Percentiles rank a stretch among this genome's conserved stretches.
Evolutionary conservation across 805 yeast genomes (phyloP).

Genomic region (Yarrowia deformans): DNA sequence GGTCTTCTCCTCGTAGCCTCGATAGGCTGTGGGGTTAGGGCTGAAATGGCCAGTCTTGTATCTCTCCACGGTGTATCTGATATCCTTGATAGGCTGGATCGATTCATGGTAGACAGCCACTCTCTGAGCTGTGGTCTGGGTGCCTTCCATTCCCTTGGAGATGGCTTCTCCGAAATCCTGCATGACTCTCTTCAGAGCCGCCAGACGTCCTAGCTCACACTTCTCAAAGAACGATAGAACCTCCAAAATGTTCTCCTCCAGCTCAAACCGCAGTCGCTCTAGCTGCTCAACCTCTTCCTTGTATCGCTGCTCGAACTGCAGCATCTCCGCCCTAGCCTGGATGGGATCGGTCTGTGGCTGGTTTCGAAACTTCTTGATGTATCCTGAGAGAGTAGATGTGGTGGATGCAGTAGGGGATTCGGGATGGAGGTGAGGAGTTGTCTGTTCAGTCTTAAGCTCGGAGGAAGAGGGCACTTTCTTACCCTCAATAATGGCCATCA

Average conservation of each 20-base stretch:
- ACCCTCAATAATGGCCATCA: constrained; percentile 16
- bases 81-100: constrained; percentile 69
- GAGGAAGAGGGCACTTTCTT: background rate
- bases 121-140: constrained; percentile 36
- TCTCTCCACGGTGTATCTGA: constrained; percentile 64
- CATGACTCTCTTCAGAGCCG: constrained; percentile 68
- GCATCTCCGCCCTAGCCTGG: constrained; percentile 11
- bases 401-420: background rate
- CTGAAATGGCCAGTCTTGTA: constrained; percentile 74
- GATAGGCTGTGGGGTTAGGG: constrained; percentile 74
- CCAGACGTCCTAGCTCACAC: constrained; percentile 74
- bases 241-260: constrained; percentile 71
- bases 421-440: background rate
- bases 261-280: constrained; percentile 69
- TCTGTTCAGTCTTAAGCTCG: background rate
- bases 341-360: constrained; percentile 25
- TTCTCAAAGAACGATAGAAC: constrained; percentile 73
- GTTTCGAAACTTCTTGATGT: constrained; percentile 26
- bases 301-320: constrained; percentile 59
- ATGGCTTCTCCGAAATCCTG: constrained; percentile 66
- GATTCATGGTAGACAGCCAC: constrained; percentile 52
- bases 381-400: constrained; percentile 7
- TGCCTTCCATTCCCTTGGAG: constrained; percentile 52
- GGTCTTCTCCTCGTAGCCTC: constrained; percentile 70
- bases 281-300: constrained; percentile 61